Evolutionary conservation across 306 rosid genomes (phyloP), one percentile per base, ranked within the genome.

Genomic region (Calophaca sinica): DNA sequence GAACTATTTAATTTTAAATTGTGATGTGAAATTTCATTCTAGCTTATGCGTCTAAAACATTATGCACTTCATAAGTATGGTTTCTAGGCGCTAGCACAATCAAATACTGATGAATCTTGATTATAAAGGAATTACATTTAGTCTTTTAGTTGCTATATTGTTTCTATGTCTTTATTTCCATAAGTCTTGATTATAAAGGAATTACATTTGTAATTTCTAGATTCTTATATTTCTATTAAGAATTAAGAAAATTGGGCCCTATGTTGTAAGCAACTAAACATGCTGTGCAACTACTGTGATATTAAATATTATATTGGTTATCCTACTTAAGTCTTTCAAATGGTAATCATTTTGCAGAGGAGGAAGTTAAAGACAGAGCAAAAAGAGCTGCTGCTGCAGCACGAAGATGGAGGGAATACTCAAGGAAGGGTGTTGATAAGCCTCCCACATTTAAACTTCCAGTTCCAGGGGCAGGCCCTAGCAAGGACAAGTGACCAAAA

Each of bases 321-420:
- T 20, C 26, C 26, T 20, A 20, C 26, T 20, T 20, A 20, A 20
- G 26, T 20, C 1, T 20, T 20, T 20, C 26, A 58, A 67, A 72
- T 50, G 55, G 71, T 59, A 9, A 73, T 35, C 31, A 14, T 61
- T 62, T 62, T 76, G 72, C 90, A 93, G 98, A 88, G 51, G 92
- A 88, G 68, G 90, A 89, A 79, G 81, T 49, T 45, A 86, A 86
- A 68, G 96, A 91, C 70, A 85, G 92, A 77, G 88, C 87, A 12
- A 86, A 60, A 46, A 80, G 86, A 82, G 96, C 97, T 0, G 97
- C 98, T 0, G 84, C 93, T 0, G 98, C 92, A 0, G 90, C 98
- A 45, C 78, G 96, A 29, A 76, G 97, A 82, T 93, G 98, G 97
- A 84, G 93, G 77, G 98, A 93, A 84, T 93, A 93, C 84, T 91